Evolutionary conservation across 2,329 filamentous ascomycete genomes (phyloP), one percentile per base, ranked within the genome.

Genomic region (Pyrenophora seminiperda): DNA sequence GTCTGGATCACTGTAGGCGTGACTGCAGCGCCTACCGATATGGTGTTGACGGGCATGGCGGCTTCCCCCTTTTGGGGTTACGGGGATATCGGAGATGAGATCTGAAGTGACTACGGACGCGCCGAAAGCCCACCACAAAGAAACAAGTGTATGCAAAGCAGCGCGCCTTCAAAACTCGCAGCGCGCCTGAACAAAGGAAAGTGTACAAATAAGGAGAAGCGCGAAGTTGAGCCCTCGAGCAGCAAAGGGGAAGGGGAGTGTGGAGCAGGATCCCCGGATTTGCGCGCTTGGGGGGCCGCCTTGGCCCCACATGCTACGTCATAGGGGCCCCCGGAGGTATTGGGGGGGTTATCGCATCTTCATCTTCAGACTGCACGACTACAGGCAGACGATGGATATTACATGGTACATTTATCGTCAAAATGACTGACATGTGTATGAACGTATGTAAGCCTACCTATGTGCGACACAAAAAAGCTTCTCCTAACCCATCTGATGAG

Each of bases 1-100:
- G 93, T 97, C 59, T 89, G 87, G 47, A 97, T 81, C 38, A 96
- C 89, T 3, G 89, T 91, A 10, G 94, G 93, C 56, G 91, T 91
- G 46, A 97, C 88, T 41, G 91, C 91, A 58, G 90, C 82, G 49
- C 87, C 85, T 53, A 97, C 87, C 11, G 89, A 86, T 31, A 93
- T 81, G 14, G 91, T 95, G 74, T 90, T 92, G 65, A 94, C 83
- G 50, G 81, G 77, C 83, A 86, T 86, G 24, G 47, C 44, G 32
- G 34, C 30, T 32, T 15, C 7, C 2, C 3, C 19, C 10, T 14
- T 42, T 40, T 19, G 33, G 38, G 41, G 51, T 39, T 40, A 42
- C 48, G 48, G 53, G 56, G 43, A 34, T 52, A 30, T 45, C 45
- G 44, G 43, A 47, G 38, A 36, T 42, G 47, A 10, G 7, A 15